Evolutionary conservation across 257 asterid species (phyloP).

Genomic region (Avicennia marina): DNA sequence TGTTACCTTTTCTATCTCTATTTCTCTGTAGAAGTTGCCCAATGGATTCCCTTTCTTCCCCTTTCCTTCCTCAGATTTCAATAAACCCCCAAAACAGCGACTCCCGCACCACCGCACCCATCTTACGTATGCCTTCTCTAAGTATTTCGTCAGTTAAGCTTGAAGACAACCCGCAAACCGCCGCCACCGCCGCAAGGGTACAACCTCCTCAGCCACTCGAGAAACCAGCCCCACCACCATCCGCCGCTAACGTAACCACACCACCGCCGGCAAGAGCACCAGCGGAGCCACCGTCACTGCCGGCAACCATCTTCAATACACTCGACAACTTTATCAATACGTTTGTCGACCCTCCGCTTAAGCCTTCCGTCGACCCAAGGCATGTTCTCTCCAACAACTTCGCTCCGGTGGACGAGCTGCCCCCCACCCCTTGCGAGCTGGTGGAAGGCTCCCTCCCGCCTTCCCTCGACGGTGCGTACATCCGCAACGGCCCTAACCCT

Average conservation of each 20-base stretch:
- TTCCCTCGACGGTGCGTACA: conserved; percentile 65
- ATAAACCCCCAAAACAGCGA: conserved; percentile 13
- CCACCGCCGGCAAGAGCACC: conserved; percentile 1
- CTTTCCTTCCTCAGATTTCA: no score
- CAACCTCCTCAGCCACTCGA: conserved; percentile 23
- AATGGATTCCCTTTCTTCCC: no score
- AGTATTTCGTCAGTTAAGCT: conserved; percentile 27
- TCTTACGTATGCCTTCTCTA: not conserved
- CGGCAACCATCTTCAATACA: conserved; percentile 27
- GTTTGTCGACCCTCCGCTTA: conserved; percentile 53
- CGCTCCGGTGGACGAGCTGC: conserved; percentile 65
- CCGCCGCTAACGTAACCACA: not conserved
- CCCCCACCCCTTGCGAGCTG: conserved; percentile 55
- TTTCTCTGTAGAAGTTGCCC: no score
- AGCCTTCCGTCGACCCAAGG: conserved; percentile 46
- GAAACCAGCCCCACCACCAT: conserved; percentile 9
- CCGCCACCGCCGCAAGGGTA: conserved; percentile 11
- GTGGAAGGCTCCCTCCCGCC: conserved; percentile 58
- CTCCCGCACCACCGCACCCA: conserved; percentile 11
- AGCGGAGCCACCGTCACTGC: conserved; percentile 26
- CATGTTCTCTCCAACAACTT: conserved; percentile 49
- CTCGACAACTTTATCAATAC: conserved; percentile 39
- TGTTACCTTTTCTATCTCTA: no score
- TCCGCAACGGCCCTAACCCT: conserved; percentile 85
- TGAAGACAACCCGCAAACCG: conserved; percentile 35